Percentiles rank a stretch among this genome's conserved stretches.
Evolutionary conservation across 768 basidiomycete genomes (phyloP).

Genomic region (Clitopilus hobsonii): DNA sequence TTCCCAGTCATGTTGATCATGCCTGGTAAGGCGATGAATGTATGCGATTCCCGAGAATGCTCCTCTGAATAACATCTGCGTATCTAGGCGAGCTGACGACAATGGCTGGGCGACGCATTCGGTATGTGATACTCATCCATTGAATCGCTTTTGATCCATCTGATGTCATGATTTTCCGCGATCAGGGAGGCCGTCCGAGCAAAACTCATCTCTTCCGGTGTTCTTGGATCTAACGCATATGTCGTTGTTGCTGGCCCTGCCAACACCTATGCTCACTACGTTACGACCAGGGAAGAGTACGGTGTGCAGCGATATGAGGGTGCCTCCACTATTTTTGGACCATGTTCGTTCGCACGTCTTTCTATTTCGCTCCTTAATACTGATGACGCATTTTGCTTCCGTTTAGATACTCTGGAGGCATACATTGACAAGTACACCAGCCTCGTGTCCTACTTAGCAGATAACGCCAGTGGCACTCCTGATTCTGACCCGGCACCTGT

Average conservation of each 20-base stretch:
- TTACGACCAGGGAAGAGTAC: slow-evolving; percentile 72
- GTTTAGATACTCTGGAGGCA: slow-evolving; percentile 67
- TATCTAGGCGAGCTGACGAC: slow-evolving; percentile 73
- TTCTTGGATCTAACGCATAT: slow-evolving; percentile 64
- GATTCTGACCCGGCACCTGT: slow-evolving; percentile 61
- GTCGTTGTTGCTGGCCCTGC: slow-evolving; percentile 81
- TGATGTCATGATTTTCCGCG: slow-evolving; percentile 5
- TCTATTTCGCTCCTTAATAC: slow-evolving; percentile 3
- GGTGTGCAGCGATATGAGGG: slow-evolving; percentile 76
- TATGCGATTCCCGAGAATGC: too few relatives aligned
- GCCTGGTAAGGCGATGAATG: too few relatives aligned
- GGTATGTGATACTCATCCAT: slow-evolving; percentile 46
- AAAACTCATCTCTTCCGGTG: slow-evolving; percentile 54
- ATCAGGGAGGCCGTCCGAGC: slow-evolving; percentile 63
- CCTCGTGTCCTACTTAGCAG: slow-evolving; percentile 59
- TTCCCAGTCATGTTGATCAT: slow-evolving; percentile 42
- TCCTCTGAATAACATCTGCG: too few relatives aligned
- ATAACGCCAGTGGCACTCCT: slow-evolving; percentile 41
- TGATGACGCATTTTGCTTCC: slow-evolving; percentile 6
- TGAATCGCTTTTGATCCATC: too few relatives aligned
- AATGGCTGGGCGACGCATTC: slow-evolving; percentile 73
- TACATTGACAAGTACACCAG: slow-evolving; percentile 74
- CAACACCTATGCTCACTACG: slow-evolving; percentile 74
- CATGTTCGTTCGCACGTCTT: slow-evolving; percentile 37
- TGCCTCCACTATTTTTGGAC: slow-evolving; percentile 75